phyloP scores from a whole-genome alignment of 2,329 filamentous ascomycete species.

The Aspergillus flavus region DNA sequence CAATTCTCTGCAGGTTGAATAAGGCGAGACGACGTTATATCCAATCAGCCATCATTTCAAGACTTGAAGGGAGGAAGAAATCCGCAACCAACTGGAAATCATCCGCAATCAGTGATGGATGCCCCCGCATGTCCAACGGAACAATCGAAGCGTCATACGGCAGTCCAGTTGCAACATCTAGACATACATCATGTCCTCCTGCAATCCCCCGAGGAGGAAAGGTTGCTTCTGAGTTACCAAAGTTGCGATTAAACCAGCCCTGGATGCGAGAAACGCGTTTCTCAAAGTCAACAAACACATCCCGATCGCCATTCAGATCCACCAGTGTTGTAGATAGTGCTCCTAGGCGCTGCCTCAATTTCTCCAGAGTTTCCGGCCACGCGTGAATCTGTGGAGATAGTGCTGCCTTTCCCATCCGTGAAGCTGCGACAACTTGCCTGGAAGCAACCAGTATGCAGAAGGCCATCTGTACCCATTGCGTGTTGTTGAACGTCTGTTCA shows the following conservation, averaged over 20 bases:
- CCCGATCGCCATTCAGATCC: background rate
- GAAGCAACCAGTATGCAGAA: constrained; percentile 31
- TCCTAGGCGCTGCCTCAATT: background rate
- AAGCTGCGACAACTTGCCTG: constrained; percentile 9
- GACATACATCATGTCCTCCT: background rate
- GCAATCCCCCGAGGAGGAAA: background rate
- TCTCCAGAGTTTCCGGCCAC: background rate
- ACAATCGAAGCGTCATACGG: background rate
- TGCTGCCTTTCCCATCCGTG: background rate
- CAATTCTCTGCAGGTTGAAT: background rate
- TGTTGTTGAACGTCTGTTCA: constrained; percentile 41
- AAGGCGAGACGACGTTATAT: background rate
- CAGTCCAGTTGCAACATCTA: background rate
- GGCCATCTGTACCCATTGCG: constrained; percentile 45
- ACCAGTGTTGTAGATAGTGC: background rate
- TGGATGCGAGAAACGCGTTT: background rate
- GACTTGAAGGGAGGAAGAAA: background rate
- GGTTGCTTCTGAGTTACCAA: background rate
- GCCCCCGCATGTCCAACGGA: too few species aligned
- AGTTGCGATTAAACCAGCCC: background rate
- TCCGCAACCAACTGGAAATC: background rate
- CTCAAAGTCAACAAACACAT: background rate
- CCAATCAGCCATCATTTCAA: constrained; percentile 1
- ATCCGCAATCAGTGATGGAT: background rate
- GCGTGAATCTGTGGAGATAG: background rate